phyloP scores from a whole-genome alignment of 2,329 filamentous ascomycete species.

The Penicillium sp. region DNA sequence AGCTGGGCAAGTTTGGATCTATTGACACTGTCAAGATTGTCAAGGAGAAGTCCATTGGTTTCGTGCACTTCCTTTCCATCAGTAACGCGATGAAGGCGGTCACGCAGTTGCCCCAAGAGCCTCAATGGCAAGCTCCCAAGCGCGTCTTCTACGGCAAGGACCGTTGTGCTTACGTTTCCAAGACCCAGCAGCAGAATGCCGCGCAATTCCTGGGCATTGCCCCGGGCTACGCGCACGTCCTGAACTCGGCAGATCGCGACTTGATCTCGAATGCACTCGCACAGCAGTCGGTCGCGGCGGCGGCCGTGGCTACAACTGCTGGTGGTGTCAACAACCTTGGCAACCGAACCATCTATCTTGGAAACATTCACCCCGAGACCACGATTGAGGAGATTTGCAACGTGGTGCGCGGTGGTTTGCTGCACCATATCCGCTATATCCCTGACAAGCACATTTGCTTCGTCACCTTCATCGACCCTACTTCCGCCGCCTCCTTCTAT shows the following conservation, averaged over 20 bases:
- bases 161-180: slow-evolving; percentile 96
- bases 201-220: slow-evolving; percentile 97
- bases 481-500: slow-evolving; percentile 96
- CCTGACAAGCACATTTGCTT: slow-evolving; percentile 99
- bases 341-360: slow-evolving; percentile 95
- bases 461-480: slow-evolving; percentile 98
- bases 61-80: slow-evolving; percentile 96
- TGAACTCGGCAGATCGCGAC: slow-evolving; percentile 94
- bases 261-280: slow-evolving; percentile 94
- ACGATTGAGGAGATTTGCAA: slow-evolving; percentile 99
- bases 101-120: slow-evolving; percentile 90
- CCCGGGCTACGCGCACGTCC: slow-evolving; percentile 91
- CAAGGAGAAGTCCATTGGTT: slow-evolving; percentile 95
- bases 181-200: slow-evolving; percentile 98
- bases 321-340: slow-evolving; percentile 97
- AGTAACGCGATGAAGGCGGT: slow-evolving; percentile 98
- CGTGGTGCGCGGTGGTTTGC: slow-evolving; percentile 88
- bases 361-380: slow-evolving; percentile 98
- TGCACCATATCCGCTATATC: slow-evolving; percentile 98
- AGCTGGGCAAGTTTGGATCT: slow-evolving; percentile 91
- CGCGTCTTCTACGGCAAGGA: slow-evolving; percentile 99
- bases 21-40: slow-evolving; percentile 98
- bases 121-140: slow-evolving; percentile 89
- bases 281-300: slow-evolving; percentile 95
- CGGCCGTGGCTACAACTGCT: slow-evolving; percentile 92